A percentile compares a stretch with the other conserved stretches of the same genome.
These are phyloP conservation scores for Hymenoscyphus scutula DNA, from an alignment of 2,329 filamentous ascomycete genomes.

Conservation along the genomic window DNA sequence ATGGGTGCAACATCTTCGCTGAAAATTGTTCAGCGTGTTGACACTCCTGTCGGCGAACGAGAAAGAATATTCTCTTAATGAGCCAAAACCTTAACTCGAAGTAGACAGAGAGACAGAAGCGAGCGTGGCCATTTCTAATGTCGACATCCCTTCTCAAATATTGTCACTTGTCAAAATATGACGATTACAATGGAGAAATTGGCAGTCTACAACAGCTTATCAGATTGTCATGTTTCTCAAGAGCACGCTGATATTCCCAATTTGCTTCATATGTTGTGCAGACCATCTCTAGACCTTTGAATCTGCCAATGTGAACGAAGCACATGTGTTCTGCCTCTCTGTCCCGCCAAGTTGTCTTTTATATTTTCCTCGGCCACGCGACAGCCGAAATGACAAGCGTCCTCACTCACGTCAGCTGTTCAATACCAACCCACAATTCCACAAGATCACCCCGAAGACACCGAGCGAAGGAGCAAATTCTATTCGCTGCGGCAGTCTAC, in stretches of 20 bases:
- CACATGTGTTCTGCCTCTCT: neutral
- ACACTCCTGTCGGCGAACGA: no score
- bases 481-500: neutral
- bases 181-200: no score
- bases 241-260: neutral
- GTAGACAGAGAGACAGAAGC: no score
- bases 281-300: neutral
- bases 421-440: neutral
- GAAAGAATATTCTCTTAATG: no score
- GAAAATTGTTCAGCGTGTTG: no score
- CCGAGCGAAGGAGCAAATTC: neutral
- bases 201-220: no score
- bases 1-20: no score
- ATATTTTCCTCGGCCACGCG: neutral
- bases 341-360: no score
- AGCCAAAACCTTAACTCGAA: no score
- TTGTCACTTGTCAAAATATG: no score
- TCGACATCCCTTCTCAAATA: no score
- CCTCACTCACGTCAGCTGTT: neutral
- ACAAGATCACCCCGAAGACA: neutral
- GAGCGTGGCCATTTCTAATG: no score
- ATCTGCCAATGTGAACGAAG: neutral
- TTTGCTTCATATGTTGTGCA: neutral
- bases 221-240: neutral
- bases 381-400: neutral